phyloP scores from a whole-genome alignment of 345 rosid genomes.

The Tarenaya hassleriana region DNA sequence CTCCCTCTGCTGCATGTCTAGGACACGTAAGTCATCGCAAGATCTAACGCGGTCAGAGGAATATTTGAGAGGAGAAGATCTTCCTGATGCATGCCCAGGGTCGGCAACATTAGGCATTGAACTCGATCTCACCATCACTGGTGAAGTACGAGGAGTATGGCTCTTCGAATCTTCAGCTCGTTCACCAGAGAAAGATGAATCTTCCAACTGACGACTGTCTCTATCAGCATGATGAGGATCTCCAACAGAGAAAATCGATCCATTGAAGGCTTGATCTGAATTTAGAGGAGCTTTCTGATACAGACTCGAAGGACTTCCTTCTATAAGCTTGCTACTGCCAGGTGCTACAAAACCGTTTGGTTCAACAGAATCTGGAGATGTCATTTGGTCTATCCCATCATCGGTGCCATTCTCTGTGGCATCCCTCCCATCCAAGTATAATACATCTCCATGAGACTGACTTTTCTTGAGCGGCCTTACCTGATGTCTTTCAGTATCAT shows the following conservation, averaged over 20 bases:
- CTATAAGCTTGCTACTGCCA: constrained; percentile 30
- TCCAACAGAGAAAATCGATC: constrained; percentile 55
- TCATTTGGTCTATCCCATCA: constrained; percentile 42
- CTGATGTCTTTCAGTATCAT: constrained; percentile 20
- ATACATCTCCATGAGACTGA: constrained; percentile 57
- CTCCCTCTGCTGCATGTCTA: constrained; percentile 33
- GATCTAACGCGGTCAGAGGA: constrained; percentile 47
- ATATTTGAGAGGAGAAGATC: constrained; percentile 30
- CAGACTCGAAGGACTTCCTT: constrained; percentile 25
- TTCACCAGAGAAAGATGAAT: constrained; percentile 34
- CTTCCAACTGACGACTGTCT: constrained; percentile 40
- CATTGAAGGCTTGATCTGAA: constrained; percentile 35
- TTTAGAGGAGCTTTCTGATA: constrained; percentile 27
- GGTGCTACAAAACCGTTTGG: constrained; percentile 25
- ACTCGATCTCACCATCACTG: constrained; percentile 39
- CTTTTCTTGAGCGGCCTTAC: constrained; percentile 51
- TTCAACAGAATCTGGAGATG: constrained; percentile 48
- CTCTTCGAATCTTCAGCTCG: constrained; percentile 36
- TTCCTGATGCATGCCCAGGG: too few relatives aligned
- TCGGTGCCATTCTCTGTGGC: constrained; percentile 34
- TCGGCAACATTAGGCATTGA: constrained; percentile 53
- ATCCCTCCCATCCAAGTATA: constrained; percentile 41
- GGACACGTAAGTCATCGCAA: constrained; percentile 45
- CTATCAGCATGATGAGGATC: constrained; percentile 46
- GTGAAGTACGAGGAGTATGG: constrained; percentile 35